Conservation (phyloP, 139 green algal species). For the Coelastrella sp. region DNA sequence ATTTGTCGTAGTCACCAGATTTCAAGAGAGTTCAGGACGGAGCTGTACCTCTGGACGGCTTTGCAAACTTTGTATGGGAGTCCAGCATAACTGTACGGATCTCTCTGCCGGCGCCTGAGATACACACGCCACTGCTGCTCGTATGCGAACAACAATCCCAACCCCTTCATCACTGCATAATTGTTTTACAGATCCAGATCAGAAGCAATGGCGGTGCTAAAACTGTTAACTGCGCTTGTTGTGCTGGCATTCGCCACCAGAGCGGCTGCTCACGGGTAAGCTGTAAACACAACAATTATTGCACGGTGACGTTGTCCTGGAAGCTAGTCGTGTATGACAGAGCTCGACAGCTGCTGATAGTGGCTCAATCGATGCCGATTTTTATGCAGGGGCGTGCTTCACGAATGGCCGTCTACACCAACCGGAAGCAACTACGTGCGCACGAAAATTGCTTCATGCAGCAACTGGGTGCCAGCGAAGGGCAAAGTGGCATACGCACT, state of each 20-base stretch:
- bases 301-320: too few relatives aligned
- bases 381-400: conserved; percentile 15
- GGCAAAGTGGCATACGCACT: conserved; percentile 3
- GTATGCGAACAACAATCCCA: too few relatives aligned
- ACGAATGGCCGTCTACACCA: neutral
- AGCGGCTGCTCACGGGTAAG: conserved; percentile 29
- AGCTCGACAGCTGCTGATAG: too few relatives aligned
- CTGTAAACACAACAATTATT: too few relatives aligned
- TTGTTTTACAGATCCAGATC: neutral
- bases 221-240: neutral
- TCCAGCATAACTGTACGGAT: neutral
- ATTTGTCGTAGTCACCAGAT: too few relatives aligned
- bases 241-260: conserved; percentile 9
- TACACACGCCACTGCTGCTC: neutral
- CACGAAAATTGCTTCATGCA: conserved; percentile 37
- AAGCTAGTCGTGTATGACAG: too few relatives aligned
- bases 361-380: too few relatives aligned
- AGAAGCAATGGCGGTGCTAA: neutral
- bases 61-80: neutral
- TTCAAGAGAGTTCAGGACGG: neutral
- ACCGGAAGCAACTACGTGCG: conserved; percentile 38
- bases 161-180: too few relatives aligned
- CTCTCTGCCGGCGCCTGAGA: neutral
- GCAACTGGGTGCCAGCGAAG: neutral
- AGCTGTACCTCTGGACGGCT: neutral